These are phyloP conservation scores for Jackrogersella minutella DNA, from an alignment of 495 filamentous ascomycete species.

Conservation along the genomic window DNA sequence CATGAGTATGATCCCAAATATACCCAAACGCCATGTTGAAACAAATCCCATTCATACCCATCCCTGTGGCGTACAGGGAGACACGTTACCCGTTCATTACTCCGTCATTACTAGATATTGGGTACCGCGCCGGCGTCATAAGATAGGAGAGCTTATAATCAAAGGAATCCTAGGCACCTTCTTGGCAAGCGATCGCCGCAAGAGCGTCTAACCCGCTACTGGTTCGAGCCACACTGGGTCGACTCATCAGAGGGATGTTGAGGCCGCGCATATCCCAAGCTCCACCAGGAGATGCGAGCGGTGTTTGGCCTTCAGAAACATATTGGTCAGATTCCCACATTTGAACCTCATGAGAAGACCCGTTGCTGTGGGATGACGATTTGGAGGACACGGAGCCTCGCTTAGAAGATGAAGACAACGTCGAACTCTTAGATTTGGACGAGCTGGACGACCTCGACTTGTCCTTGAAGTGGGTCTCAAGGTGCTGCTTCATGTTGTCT, in stretches of 20 bases:
- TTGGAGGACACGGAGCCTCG: constrained; percentile 46
- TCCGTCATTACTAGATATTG: constrained; percentile 30
- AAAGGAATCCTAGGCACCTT: constrained; percentile 40
- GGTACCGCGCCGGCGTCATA: constrained; percentile 6
- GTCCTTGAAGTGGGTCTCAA: constrained; percentile 80
- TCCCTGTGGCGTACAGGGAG: constrained; percentile 18
- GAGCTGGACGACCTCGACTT: constrained; percentile 49
- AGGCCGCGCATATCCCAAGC: constrained; percentile 56
- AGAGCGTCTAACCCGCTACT: constrained; percentile 54
- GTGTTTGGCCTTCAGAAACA: constrained; percentile 21
- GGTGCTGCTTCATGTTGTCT: constrained; percentile 99
- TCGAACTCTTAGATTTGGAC: constrained; percentile 47
- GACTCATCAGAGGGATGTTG: constrained; percentile 49
- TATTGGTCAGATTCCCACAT: constrained; percentile 46
- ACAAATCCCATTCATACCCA: constrained; percentile 19
- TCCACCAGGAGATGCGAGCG: constrained; percentile 45
- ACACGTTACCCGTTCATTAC: constrained; percentile 21
- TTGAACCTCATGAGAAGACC: constrained; percentile 38
- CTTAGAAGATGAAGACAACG: constrained; percentile 45
- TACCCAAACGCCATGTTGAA: constrained; percentile 37
- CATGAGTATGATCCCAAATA: constrained; percentile 32
- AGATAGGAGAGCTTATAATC: constrained; percentile 3
- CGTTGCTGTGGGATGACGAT: constrained; percentile 39
- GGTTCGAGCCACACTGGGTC: constrained; percentile 43
- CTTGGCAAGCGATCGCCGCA: constrained; percentile 52